Evolutionary conservation across 1,139 yeast genomes (phyloP), one percentile per base, ranked within the genome.

Genomic region (Candida sojae): DNA sequence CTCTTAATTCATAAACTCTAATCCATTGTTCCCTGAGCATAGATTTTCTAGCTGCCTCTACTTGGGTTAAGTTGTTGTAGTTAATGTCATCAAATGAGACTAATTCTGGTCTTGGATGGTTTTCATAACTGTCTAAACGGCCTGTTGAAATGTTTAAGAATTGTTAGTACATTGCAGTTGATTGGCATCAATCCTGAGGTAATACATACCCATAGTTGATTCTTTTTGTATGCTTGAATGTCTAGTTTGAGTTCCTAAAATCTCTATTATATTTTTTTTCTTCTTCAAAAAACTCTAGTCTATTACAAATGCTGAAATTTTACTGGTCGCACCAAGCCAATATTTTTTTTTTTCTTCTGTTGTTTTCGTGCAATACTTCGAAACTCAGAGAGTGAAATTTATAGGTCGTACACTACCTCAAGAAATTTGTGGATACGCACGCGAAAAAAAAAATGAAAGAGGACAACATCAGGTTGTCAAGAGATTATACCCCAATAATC

Each of bases 81-180:
- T 86, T 88, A 54, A 88, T 86, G 57, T 85, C 90, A 69, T 88
- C 96, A 62, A 88, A 88, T 37, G 96, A 88, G 53, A 87, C 93
- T 60, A 82, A 77, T 59, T 86, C 89, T 46, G 89, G 85, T 70
- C 89, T 80, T 59, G 71, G 69, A 68, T 86, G 88, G 66, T 73
- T 73, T 44, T 65, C 71, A 65, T 75, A 75, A 53, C 66, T 65
- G 52, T 67, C 67, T 58, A 73, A 64, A 49, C 49, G 46, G 25
- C 50, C 53, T 41, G 38, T 13, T 8, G 3, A 5, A 39, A 66
- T 75, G 70, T 44, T 5, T 23, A 2, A 36, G 3, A n/a, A 5
- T 41, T 13, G 45, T 45, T 49, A 51, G 51, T 39, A 36, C 11
- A 5, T 11, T 17, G 13, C 3, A n/a, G 4, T n/a, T 13, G 9